A percentile compares a stretch with the other conserved stretches of the same genome.
phyloP scores from a whole-genome alignment of 441 rosid species.

The Geranium incanum region DNA sequence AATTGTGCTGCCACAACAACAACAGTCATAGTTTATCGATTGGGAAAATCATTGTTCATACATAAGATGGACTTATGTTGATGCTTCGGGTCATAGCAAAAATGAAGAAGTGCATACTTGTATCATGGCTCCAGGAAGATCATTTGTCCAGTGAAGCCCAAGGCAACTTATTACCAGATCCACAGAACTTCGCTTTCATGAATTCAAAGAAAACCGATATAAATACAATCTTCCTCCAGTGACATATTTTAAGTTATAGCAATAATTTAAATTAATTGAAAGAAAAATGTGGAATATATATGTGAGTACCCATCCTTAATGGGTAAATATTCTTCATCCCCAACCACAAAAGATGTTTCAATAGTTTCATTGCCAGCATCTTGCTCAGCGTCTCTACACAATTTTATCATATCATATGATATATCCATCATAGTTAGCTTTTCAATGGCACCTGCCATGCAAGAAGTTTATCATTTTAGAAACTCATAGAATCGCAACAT shows the following conservation, averaged over 20 bases:
- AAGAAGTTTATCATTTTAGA: conserved; percentile 7
- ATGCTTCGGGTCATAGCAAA: not conserved
- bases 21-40: no score
- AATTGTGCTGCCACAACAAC: not conserved
- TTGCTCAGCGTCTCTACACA: conserved; percentile 45
- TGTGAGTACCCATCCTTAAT: conserved; percentile 58
- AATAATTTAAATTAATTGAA: not conserved
- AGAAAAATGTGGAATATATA: conserved; percentile 1
- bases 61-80: not conserved
- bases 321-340: conserved; percentile 91
- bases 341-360: conserved; percentile 64
- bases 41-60: no score
- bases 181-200: conserved; percentile 57
- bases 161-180: conserved; percentile 84
- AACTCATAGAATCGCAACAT: not conserved
- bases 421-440: conserved; percentile 92
- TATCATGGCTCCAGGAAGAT: conserved; percentile 97
- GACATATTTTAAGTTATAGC: not conserved
- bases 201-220: conserved; percentile 20
- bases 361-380: conserved; percentile 32
- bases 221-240: conserved; percentile 13
- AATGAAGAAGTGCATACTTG: conserved; percentile 42
- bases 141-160: conserved; percentile 99
- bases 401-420: conserved; percentile 73
- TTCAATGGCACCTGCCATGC: conserved; percentile 62